These are phyloP conservation scores for Vanrija sp. DNA, from an alignment of 1,284 basidiomycete species.

Conservation along the genomic window DNA sequence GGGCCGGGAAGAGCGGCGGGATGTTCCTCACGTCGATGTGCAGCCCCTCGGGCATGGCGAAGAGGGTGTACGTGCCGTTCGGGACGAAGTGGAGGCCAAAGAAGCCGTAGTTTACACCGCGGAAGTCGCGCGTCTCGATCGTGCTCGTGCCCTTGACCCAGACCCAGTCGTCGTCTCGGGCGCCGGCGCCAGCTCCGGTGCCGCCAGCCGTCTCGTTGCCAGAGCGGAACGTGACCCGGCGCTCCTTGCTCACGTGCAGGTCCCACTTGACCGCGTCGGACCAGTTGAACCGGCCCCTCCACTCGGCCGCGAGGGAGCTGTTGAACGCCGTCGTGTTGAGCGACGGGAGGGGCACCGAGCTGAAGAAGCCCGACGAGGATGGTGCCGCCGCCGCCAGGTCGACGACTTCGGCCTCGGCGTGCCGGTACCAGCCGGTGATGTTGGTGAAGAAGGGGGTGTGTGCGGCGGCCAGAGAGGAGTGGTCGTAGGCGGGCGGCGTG, in stretches of 20 bases:
- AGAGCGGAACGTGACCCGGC: constrained; percentile 3
- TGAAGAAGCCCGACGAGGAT: constrained; percentile 22
- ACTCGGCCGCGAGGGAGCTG: constrained; percentile 29
- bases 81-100: constrained; percentile 67
- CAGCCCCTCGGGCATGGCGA: constrained; percentile 60
- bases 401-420: constrained; percentile 28
- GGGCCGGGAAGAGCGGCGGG: constrained; percentile 53
- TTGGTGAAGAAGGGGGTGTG: constrained; percentile 32
- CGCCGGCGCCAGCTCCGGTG: neutral
- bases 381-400: constrained; percentile 7
- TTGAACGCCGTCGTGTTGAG: constrained; percentile 37
- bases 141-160: constrained; percentile 34
- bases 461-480: constrained; percentile 5
- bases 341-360: constrained; percentile 21
- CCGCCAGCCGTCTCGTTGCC: neutral
- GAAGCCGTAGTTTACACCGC: constrained; percentile 37
- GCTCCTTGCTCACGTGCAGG: constrained; percentile 40
- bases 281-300: constrained; percentile 42
- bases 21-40: constrained; percentile 57
- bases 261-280: constrained; percentile 27
- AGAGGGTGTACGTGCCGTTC: constrained; percentile 72
- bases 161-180: constrained; percentile 19
- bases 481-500: constrained; percentile 31
- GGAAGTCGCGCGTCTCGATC: neutral
- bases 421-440: constrained; percentile 47